Base-by-base conservation (phyloP, 1,284 basidiomycete species). In the Trichosporon asahii region DNA sequence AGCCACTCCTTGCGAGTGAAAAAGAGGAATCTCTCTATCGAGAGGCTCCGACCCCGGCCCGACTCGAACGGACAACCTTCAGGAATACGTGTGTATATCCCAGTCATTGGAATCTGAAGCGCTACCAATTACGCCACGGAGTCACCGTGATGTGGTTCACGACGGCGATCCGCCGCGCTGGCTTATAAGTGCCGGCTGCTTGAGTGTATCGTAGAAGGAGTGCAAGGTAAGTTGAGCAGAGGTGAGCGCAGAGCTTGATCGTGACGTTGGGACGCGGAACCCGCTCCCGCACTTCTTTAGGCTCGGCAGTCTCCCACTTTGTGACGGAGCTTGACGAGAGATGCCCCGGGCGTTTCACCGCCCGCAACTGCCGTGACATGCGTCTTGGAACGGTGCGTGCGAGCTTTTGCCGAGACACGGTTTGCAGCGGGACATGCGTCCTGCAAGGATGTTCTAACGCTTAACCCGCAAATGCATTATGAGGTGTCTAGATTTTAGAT, bases 71-170 rank as follows among this genome's bases (percentile, higher is more conserved):
- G 57, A 61, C 57, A 61, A 61, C 57, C 57, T 61, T 61, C 57
- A 61, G 57, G 57, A 61, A 61, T 61, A 57, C 57, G 27, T 61
- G 18, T n/a, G 57, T 57, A 61, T 61, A 61, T 61, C 57, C 57
- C 57, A 61, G 57, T 61, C 57, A 61, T 61, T 61, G 57, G 57
- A 61, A 61, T 61, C 57, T 61, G 57, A 61, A 61, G 57, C 57
- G 57, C 57, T 61, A 61, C 57, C 57, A 61, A 61, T 61, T 61
- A 61, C 57, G 57, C 57, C 57, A 61, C 57, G 57, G 57, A 61
- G 57, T 61, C 57, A 61, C 57, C 57, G 57, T 61, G 57, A 31
- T 29, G 57, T 31, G 31, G 57, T 61, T 61, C 57, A 6, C 29
- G 29, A 6, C 18, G 5, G 9, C 57, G 18, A 18, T 9, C 18